Percentiles rank a stretch among this genome's conserved stretches.
phyloP scores from a whole-genome alignment of 2,329 filamentous ascomycete species.

The Scleromitrula shiraiana region DNA sequence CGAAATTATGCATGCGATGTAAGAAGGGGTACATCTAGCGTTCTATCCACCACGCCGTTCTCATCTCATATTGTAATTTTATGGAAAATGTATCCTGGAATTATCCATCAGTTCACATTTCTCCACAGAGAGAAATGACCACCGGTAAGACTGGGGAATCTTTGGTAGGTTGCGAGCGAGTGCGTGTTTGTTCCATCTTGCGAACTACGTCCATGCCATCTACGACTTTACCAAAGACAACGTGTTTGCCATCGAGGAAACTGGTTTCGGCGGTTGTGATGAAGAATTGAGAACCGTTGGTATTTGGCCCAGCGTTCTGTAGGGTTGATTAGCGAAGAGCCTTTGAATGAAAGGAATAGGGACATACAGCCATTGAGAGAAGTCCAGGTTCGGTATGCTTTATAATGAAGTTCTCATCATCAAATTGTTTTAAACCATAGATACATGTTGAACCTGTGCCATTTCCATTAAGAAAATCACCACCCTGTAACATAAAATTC shows the following conservation, averaged over 20 bases:
- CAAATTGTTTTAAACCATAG: slow-evolving; percentile 76
- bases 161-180: slow-evolving; percentile 57
- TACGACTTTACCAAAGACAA: slow-evolving; percentile 86
- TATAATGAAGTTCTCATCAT: slow-evolving; percentile 80
- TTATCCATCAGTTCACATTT: slow-evolving; percentile 70
- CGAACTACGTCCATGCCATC: slow-evolving; percentile 84
- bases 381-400: slow-evolving; percentile 75
- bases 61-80: not conserved
- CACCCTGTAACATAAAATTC: slow-evolving; percentile 98
- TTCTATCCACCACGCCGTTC: too few relatives aligned
- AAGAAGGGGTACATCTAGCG: too few relatives aligned
- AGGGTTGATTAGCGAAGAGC: slow-evolving; percentile 4
- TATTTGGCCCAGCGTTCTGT: slow-evolving; percentile 83
- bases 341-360: not conserved
- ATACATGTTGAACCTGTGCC: slow-evolving; percentile 84
- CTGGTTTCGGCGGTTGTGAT: slow-evolving; percentile 84
- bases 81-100: too few relatives aligned
- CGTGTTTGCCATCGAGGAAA: slow-evolving; percentile 87
- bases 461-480: slow-evolving; percentile 90
- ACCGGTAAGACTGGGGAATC: slow-evolving; percentile 84
- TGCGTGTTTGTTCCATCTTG: slow-evolving; percentile 89
- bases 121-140: slow-evolving; percentile 76
- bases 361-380: slow-evolving; percentile 83
- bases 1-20: too few relatives aligned
- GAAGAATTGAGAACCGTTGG: slow-evolving; percentile 96